These are phyloP conservation scores for Trichoderma oligosporum DNA, from an alignment of 2,329 filamentous ascomycete genomes.

Conservation along the genomic window DNA sequence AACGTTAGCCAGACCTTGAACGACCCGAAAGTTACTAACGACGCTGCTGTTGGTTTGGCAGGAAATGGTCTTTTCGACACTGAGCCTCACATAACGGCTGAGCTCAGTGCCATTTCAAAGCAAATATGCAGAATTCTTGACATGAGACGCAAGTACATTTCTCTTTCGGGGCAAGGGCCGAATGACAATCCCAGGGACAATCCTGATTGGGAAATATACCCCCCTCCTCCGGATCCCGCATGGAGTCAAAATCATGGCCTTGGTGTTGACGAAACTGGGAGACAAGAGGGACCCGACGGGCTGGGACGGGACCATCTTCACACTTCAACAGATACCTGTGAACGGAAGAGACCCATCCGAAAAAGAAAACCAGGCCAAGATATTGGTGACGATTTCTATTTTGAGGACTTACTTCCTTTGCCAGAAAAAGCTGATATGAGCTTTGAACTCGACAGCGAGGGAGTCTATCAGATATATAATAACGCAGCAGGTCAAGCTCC, in stretches of 20 bases:
- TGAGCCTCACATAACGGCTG: slow-evolving; percentile 76
- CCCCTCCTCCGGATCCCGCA: slow-evolving; percentile 73
- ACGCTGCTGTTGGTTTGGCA: slow-evolving; percentile 51
- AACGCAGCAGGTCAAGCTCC: slow-evolving; percentile 67
- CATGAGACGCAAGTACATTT: slow-evolving; percentile 82
- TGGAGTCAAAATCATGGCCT: slow-evolving; percentile 52
- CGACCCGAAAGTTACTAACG: slow-evolving; percentile 39
- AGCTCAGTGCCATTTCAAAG: slow-evolving; percentile 80
- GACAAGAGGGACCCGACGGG: no score
- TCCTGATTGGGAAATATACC: slow-evolving; percentile 6
- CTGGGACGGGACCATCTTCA: neutral
- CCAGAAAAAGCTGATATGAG: slow-evolving; percentile 67
- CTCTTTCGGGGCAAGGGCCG: slow-evolving; percentile 71
- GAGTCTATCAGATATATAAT: slow-evolving; percentile 91
- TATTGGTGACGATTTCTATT: slow-evolving; percentile 76
- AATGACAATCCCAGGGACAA: slow-evolving; percentile 4
- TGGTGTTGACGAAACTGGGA: slow-evolving; percentile 8
- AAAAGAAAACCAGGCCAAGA: slow-evolving; percentile 56
- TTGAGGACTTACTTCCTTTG: slow-evolving; percentile 72
- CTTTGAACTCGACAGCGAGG: slow-evolving; percentile 78
- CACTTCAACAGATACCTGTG: slow-evolving; percentile 25
- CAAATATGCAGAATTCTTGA: slow-evolving; percentile 90
- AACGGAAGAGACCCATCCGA: slow-evolving; percentile 48
- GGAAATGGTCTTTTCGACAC: slow-evolving; percentile 65
- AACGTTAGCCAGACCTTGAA: slow-evolving; percentile 40